These are phyloP conservation scores for Citrus cavaleriei DNA, from an alignment of 345 rosid genomes.

Conservation along the genomic window DNA sequence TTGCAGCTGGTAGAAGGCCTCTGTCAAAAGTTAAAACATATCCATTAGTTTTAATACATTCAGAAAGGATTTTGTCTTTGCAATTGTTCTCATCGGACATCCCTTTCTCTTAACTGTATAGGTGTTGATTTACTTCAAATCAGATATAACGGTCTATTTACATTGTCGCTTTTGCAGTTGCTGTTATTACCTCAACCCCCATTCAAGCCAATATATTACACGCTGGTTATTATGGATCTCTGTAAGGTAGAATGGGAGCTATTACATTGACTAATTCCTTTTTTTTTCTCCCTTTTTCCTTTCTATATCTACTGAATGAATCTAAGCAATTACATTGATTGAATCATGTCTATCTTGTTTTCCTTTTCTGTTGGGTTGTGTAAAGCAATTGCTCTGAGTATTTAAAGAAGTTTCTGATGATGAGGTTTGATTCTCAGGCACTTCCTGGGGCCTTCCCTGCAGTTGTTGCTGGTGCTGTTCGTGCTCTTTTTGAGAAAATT, in stretches of 20 bases:
- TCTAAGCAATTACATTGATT: background rate
- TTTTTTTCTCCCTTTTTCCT: background rate
- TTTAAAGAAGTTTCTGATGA: conserved; percentile 25
- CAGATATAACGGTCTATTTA: background rate
- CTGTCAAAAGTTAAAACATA: background rate
- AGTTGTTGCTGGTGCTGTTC: conserved; percentile 98
- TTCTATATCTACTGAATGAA: background rate
- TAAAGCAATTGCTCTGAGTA: conserved; percentile 5
- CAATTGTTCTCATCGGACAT: background rate
- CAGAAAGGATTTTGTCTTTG: background rate
- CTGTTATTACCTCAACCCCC: conserved; percentile 92
- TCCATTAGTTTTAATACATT: background rate
- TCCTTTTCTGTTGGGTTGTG: background rate
- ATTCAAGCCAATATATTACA: conserved; percentile 88
- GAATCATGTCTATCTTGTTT: background rate
- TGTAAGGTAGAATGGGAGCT: conserved; percentile 74
- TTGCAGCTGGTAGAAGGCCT: background rate
- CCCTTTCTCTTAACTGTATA: background rate
- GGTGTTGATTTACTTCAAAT: background rate
- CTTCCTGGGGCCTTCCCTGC: conserved; percentile 99
- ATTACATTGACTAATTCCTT: background rate
- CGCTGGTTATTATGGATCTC: conserved; percentile 93
- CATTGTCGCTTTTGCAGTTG: conserved; percentile 53
- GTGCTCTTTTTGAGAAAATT: conserved; percentile 92
- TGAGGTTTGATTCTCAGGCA: conserved; percentile 53